phyloP scores from a whole-genome alignment of 2,329 filamentous ascomycete species.

The Stromatinia cepivora region DNA sequence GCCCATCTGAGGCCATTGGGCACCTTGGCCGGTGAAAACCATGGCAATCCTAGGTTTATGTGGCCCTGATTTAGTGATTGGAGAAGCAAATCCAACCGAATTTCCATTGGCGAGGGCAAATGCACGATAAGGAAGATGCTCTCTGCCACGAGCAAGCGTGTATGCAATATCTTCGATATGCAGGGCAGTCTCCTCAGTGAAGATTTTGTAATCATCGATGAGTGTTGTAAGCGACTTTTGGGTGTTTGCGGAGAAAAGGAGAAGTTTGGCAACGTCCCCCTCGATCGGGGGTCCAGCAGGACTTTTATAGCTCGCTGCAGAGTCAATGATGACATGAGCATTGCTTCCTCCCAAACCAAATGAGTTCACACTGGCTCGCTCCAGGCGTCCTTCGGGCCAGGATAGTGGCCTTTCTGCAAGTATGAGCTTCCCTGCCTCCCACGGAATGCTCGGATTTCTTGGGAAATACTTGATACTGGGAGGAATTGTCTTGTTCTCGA shows the following conservation, averaged over 20 bases:
- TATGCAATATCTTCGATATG: neutral
- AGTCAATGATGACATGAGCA: slow-evolving; percentile 38
- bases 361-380: slow-evolving; percentile 46
- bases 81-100: neutral
- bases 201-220: neutral
- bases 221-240: neutral
- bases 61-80: neutral
- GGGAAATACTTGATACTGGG: slow-evolving; percentile 43
- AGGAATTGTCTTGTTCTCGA: slow-evolving; percentile 45
- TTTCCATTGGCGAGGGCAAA: neutral
- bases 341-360: slow-evolving; percentile 37
- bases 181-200: neutral
- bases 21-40: slow-evolving; percentile 31
- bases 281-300: too few relatives aligned
- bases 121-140: too few relatives aligned
- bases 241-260: neutral
- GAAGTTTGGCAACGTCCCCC: neutral
- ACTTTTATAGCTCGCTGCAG: neutral
- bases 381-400: slow-evolving; percentile 24
- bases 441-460: slow-evolving; percentile 39
- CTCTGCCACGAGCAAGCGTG: neutral
- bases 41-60: slow-evolving; percentile 4
- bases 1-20: slow-evolving; percentile 26
- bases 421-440: neutral
- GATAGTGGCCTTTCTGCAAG: slow-evolving; percentile 37